Evolutionary conservation across 2,329 filamentous ascomycete genomes (phyloP).

Genomic region (Sarocladiaceae sp.): DNA sequence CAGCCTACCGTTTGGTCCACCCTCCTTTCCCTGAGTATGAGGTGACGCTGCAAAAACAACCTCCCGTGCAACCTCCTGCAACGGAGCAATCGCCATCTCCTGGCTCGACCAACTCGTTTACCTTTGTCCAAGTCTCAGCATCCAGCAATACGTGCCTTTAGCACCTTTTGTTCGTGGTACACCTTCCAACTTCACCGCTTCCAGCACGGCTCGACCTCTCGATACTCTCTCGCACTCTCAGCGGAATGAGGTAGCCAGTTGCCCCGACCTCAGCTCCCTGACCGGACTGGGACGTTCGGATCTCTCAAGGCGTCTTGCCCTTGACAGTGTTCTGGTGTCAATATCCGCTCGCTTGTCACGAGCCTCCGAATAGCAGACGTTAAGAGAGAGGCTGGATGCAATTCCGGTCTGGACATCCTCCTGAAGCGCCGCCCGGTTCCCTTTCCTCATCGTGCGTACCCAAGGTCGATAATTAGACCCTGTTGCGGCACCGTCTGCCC

Average conservation of each 20-base stretch:
- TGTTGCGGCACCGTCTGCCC: not conserved
- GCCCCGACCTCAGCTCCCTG: conserved; percentile 52
- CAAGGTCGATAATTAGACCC: not conserved
- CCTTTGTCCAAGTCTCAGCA: not conserved
- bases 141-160: too few relatives aligned
- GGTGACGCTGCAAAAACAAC: conserved; percentile 6
- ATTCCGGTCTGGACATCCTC: not conserved
- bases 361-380: too few relatives aligned
- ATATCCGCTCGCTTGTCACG: too few relatives aligned
- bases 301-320: conserved; percentile 4
- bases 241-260: conserved; percentile 50
- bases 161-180: too few relatives aligned
- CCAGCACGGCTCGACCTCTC: not conserved
- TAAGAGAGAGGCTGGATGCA: conserved; percentile 3
- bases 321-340: not conserved
- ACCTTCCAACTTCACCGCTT: too few relatives aligned
- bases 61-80: conserved; percentile 4
- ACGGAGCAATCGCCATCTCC: not conserved
- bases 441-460: not conserved
- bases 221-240: conserved; percentile 11
- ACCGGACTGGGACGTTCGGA: conserved; percentile 46
- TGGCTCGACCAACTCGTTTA: not conserved
- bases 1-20: too few relatives aligned
- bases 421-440: not conserved
- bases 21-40: conserved; percentile 1